Conservation (phyloP, 352 stramenopile genomes). For the Pythium rhizo-oryzae region DNA sequence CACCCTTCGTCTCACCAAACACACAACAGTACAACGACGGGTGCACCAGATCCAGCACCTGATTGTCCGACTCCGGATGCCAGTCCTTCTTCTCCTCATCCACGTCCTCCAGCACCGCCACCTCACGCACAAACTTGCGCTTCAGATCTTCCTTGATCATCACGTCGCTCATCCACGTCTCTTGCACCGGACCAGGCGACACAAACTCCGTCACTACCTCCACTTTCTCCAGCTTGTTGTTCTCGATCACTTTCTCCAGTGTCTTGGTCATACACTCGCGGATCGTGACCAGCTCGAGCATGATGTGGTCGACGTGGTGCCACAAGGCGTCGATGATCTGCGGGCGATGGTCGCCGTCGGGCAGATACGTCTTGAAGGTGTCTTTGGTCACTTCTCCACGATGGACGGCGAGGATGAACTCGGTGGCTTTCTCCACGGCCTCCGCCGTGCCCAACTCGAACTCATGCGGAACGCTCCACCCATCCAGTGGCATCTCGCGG, state of each 20-base stretch:
- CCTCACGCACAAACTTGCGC: slow-evolving; percentile 32
- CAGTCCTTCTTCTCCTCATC: slow-evolving; percentile 42
- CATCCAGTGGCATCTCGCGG: neutral
- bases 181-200: slow-evolving; percentile 33
- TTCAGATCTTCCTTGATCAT: slow-evolving; percentile 32
- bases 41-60: slow-evolving; percentile 65
- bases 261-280: slow-evolving; percentile 21
- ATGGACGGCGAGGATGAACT: slow-evolving; percentile 17
- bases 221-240: slow-evolving; percentile 8
- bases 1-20: slow-evolving; percentile 32
- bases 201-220: slow-evolving; percentile 24
- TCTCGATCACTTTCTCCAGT: slow-evolving; percentile 24
- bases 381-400: slow-evolving; percentile 22
- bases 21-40: slow-evolving; percentile 67
- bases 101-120: slow-evolving; percentile 39
- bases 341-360: slow-evolving; percentile 9
- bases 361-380: slow-evolving; percentile 7
- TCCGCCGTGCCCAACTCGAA: slow-evolving; percentile 9
- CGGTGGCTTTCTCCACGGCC: neutral
- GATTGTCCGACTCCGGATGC: slow-evolving; percentile 48
- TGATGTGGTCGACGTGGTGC: slow-evolving; percentile 28
- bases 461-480: neutral
- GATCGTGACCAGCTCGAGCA: slow-evolving; percentile 16
- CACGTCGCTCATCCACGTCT: slow-evolving; percentile 42
- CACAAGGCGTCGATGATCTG: slow-evolving; percentile 19